Evolutionary conservation across 495 filamentous ascomycete genomes (phyloP), one percentile per base, ranked within the genome.

Genomic region (Penicillium canescens): DNA sequence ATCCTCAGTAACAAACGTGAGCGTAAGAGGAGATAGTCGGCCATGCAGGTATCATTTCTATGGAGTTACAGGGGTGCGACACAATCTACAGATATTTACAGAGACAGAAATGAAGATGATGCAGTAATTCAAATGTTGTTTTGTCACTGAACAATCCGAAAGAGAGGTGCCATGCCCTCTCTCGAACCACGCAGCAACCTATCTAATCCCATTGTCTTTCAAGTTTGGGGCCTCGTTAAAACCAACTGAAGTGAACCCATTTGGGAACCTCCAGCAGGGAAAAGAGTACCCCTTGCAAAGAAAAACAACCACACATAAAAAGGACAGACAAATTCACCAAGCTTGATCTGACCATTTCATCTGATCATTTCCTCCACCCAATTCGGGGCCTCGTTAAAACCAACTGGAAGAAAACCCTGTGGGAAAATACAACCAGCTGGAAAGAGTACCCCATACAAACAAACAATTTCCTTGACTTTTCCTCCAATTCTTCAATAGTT

Each of bases 301-400:
- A 23, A 18, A 5, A 28, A 7, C 28, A 31, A 31, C 3, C 28
- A 31, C 28, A 31, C 28, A 31, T 31, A 2, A 31, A 9, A 31
- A 10, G 8, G 9, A 31, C 28, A 31, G 28, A 31, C 28, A 31
- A 31, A 31, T 7, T 8, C 28, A 2, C 28, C 28, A 31, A 8
- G 6, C 9, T 31, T 31, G 6, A 8, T 31, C 7, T 31, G 8
- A 31, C 6, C 28, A 9, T 20, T 40, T 16, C 38, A 40, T 9
- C 18, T 18, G 18, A 18, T 1, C 36, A 26, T 28, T 10, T 50
- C 47, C 44, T 36, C 21, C 20, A 48, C 21, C 18, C 26, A 11
- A 18, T 40, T 31, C 24, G 50, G 38, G 50, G 42, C 50, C 50
- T 53, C 50, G 23, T 53, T 46, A 53, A 53, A 53, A 46, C 50